phyloP scores from a whole-genome alignment of 208 protist genomes.

The Wallacemonas rigidus region DNA sequence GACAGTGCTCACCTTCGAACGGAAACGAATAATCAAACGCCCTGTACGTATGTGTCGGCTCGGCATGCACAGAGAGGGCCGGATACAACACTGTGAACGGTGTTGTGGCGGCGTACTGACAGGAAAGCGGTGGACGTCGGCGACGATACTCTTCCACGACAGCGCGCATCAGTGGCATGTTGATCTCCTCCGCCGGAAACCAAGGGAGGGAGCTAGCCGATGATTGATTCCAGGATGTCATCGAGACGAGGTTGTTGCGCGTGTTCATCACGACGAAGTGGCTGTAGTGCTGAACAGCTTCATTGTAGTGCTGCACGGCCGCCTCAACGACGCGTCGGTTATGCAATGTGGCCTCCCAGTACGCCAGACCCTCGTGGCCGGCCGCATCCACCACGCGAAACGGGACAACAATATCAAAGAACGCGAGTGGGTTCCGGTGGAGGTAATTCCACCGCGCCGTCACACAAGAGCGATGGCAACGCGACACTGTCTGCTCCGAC shows the following conservation, averaged over 20 bases:
- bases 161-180: constrained; percentile 20
- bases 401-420: constrained; percentile 21
- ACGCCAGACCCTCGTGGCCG: constrained; percentile 6
- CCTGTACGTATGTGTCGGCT: too few relatives aligned
- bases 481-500: too few relatives aligned
- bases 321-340: constrained; percentile 14
- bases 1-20: constrained; percentile 15
- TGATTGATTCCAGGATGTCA: constrained; percentile 52
- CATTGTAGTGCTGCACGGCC: constrained; percentile 23
- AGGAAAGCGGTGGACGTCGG: neutral
- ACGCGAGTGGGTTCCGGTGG: constrained; percentile 8
- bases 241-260: constrained; percentile 20
- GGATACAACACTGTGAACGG: too few relatives aligned
- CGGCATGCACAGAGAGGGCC: too few relatives aligned
- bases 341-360: constrained; percentile 23
- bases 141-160: neutral
- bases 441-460: neutral
- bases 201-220: neutral
- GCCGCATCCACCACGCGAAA: neutral
- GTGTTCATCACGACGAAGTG: constrained; percentile 46
- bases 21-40: constrained; percentile 6
- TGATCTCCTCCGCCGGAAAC: constrained; percentile 15
- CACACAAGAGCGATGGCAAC: neutral
- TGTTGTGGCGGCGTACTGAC: too few relatives aligned
- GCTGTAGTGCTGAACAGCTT: constrained; percentile 33